phyloP scores from a whole-genome alignment of 768 basidiomycete species.

The Neoboletus brunneissimus region DNA sequence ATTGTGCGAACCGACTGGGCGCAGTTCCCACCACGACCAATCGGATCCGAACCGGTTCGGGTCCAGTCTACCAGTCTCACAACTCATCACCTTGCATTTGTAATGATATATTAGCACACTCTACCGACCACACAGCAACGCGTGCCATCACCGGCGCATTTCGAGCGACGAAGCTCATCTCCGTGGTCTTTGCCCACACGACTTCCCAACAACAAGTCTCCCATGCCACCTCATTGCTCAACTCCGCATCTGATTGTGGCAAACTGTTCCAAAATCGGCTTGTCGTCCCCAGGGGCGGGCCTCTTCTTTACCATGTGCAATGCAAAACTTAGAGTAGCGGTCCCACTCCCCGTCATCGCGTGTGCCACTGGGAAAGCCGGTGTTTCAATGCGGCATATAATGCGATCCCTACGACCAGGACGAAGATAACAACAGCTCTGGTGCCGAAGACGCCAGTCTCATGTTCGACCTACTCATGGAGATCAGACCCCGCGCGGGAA shows the following conservation, averaged over 20 bases:
- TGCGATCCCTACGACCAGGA: slow-evolving; percentile 40
- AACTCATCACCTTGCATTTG: not conserved
- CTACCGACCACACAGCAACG: no score
- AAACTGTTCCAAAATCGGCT: slow-evolving; percentile 7
- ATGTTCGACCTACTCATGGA: slow-evolving; percentile 57
- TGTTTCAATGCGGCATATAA: slow-evolving; percentile 44
- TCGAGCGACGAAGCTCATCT: slow-evolving; percentile 6
- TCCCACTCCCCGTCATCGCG: not conserved
- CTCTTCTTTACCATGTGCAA: not conserved
- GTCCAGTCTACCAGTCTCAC: no score
- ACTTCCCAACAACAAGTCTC: not conserved
- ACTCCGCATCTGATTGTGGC: slow-evolving; percentile 6
- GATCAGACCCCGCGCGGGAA: slow-evolving; percentile 3
- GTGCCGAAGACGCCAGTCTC: slow-evolving; percentile 64
- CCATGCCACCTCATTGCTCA: slow-evolving; percentile 4
- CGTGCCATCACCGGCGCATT: not conserved
- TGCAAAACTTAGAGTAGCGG: not conserved
- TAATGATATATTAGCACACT: not conserved
- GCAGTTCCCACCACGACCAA: slow-evolving; percentile 28
- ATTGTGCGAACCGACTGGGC: slow-evolving; percentile 17
- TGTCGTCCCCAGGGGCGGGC: not conserved
- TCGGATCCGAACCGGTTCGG: slow-evolving; percentile 24
- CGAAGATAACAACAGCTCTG: slow-evolving; percentile 40
- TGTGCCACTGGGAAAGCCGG: slow-evolving; percentile 31
- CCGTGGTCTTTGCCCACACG: slow-evolving; percentile 4